These are phyloP conservation scores for Gautieria morchelliformis DNA, from an alignment of 768 basidiomycete species.

Conservation along the genomic window DNA sequence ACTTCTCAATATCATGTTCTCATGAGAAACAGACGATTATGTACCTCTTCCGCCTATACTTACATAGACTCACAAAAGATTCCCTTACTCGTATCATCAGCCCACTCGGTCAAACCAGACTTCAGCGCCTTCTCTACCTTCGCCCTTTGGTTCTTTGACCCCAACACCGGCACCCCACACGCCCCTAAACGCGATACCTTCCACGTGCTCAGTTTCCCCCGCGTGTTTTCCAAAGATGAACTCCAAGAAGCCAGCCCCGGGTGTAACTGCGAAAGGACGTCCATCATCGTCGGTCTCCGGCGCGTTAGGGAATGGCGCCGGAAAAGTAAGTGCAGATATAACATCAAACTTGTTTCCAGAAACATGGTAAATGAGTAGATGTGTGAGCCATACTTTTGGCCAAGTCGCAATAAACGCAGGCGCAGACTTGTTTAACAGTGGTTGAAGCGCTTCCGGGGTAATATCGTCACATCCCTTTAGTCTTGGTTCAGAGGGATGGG, in stretches of 20 bases:
- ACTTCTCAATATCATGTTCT: no score
- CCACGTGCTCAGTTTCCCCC: background rate
- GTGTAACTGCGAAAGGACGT: background rate
- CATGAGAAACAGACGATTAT: no score
- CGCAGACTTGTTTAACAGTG: background rate
- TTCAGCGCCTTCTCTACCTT: background rate
- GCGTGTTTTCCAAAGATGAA: background rate
- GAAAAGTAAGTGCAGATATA: background rate
- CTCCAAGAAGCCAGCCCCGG: background rate
- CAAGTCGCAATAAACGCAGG: constrained; percentile 22
- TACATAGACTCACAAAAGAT: no score
- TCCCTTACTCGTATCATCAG: no score
- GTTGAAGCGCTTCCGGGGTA: background rate
- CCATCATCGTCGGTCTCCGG: background rate
- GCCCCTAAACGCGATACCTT: background rate
- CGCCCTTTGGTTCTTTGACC: background rate
- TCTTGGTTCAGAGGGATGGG: background rate
- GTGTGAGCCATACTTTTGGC: constrained; percentile 27
- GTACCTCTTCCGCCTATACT: no score
- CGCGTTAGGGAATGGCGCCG: background rate
- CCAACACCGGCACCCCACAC: background rate
- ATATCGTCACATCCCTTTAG: background rate
- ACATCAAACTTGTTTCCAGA: background rate
- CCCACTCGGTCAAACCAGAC: background rate
- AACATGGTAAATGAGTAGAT: constrained; percentile 9